Conservation (phyloP, 805 yeast genomes). For the Candida insectalens region DNA sequence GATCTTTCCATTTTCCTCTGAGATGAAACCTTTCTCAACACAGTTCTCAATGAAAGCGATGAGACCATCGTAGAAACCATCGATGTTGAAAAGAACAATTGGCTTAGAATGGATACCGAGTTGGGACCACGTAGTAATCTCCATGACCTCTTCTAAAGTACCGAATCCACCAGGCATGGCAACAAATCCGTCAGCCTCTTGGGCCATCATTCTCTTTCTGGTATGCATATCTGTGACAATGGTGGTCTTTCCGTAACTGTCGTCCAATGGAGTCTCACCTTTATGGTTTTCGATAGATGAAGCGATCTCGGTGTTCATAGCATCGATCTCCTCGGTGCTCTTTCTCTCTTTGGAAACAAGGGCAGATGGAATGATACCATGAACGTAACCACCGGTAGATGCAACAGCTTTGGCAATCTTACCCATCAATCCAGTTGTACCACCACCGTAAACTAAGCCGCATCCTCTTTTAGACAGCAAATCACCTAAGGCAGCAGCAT, state of each 20-base stretch:
- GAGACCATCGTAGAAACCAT: constrained; percentile 73
- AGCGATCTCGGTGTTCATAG: constrained; percentile 38
- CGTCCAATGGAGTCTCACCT: constrained; percentile 56
- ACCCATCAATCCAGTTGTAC: constrained; percentile 81
- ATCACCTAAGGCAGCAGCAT: constrained; percentile 53
- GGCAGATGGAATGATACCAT: constrained; percentile 83
- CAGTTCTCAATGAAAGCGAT: constrained; percentile 52
- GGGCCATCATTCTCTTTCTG: constrained; percentile 77
- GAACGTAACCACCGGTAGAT: constrained; percentile 54
- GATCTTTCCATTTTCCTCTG: constrained; percentile 55
- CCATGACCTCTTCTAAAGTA: constrained; percentile 82
- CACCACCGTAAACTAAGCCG: constrained; percentile 86
- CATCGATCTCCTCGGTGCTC: constrained; percentile 27
- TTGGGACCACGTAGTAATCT: constrained; percentile 86
- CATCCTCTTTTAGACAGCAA: constrained; percentile 48
- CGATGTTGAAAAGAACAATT: constrained; percentile 63
- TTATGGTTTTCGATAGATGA: constrained; percentile 50
- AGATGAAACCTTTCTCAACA: constrained; percentile 57
- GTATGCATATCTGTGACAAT: constrained; percentile 86
- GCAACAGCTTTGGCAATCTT: constrained; percentile 58
- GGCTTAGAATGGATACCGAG: constrained; percentile 80
- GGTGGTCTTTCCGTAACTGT: constrained; percentile 66
- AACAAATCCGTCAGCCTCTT: constrained; percentile 66
- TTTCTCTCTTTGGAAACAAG: constrained; percentile 62
- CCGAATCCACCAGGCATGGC: constrained; percentile 94